Evolutionary conservation across 768 basidiomycete species (phyloP), one percentile per base, ranked within the genome.

Genomic region (Hortiboletus campestris): DNA sequence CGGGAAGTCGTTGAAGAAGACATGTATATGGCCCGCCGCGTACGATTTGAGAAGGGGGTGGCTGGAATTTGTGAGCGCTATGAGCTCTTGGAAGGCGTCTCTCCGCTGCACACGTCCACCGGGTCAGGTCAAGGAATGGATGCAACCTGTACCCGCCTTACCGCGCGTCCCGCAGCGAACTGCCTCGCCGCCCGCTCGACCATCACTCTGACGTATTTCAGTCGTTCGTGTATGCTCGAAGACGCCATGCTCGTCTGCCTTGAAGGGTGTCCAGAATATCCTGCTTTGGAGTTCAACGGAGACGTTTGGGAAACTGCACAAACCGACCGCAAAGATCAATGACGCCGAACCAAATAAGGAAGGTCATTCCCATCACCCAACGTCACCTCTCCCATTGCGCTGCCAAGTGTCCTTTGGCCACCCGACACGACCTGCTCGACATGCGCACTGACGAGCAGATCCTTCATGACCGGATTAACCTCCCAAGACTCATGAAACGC

Each of bases 381-480:
- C 34, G 34, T 35, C 34, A 35, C 34, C 17, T 38, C 13, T 12
- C 4, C n/a, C 29, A 5, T 8, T 9, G 10, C 6, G 14, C 14
- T 35, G 34, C 14, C 34, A 16, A 35, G 34, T 14, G 34, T 34
- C 14, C 11, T 10, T 6, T 10, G 5, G 25, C 4, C 28, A 25
- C 19, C 44, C 22, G 31, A 20, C 44, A 51, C 52, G 43, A 53
- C 60, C 10, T 35, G 47, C 28, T 52, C 52, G 55, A 36, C 54
- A 71, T 71, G 70, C 69, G 64, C 16, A 70, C 67, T 35, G 55
- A 62, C 55, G 71, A 71, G 42, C 67, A 71, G 54, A 54, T 56
- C 17, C 55, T 63, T 36, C 88, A 88, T 55, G 85, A 91, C 72
- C 79, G 81, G 60, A 81, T 91, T 13, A 91, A 91, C 69, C 74